Conservation (phyloP, 2,329 filamentous ascomycete species). For the Colletotrichum zoysiae region DNA sequence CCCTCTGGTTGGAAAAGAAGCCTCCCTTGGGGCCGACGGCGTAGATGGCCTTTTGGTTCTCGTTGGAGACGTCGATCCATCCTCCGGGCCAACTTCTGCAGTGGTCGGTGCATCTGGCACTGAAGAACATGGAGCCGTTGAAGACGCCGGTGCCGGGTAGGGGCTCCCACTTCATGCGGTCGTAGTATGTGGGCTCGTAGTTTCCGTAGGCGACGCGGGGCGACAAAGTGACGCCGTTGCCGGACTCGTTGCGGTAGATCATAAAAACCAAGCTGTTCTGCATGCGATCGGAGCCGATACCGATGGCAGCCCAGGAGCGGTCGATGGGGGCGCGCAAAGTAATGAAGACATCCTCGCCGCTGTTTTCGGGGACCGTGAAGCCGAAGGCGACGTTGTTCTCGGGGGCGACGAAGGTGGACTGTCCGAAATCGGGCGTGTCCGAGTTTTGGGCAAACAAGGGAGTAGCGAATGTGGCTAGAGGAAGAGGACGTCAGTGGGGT, state of each 20-base stretch:
- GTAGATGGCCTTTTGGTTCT: conserved; percentile 65
- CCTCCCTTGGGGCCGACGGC: conserved; percentile 64
- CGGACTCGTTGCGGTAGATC: conserved; percentile 62
- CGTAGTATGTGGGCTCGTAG: conserved; percentile 64
- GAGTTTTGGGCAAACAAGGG: conserved; percentile 46
- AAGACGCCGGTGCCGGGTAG: conserved; percentile 62
- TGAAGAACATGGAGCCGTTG: conserved; percentile 61
- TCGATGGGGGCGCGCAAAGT: conserved; percentile 61
- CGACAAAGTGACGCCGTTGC: conserved; percentile 67
- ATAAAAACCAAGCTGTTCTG: conserved; percentile 65
- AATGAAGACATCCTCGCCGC: conserved; percentile 65
- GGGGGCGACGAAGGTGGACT: conserved; percentile 60
- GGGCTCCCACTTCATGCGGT: conserved; percentile 57
- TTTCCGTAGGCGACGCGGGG: conserved; percentile 64
- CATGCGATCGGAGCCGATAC: conserved; percentile 66
- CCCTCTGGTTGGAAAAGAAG: conserved; percentile 56
- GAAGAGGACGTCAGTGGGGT: conserved; percentile 17
- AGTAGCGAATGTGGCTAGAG: conserved; percentile 41
- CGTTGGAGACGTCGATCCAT: conserved; percentile 63
- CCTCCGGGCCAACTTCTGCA: conserved; percentile 66
- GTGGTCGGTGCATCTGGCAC: conserved; percentile 62
- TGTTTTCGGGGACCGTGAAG: conserved; percentile 61
- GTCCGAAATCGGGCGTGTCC: conserved; percentile 48
- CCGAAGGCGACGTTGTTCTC: conserved; percentile 62
- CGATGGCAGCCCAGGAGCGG: conserved; percentile 66